phyloP scores from a whole-genome alignment of 805 yeast genomes.

The Ogataea allantospora region DNA sequence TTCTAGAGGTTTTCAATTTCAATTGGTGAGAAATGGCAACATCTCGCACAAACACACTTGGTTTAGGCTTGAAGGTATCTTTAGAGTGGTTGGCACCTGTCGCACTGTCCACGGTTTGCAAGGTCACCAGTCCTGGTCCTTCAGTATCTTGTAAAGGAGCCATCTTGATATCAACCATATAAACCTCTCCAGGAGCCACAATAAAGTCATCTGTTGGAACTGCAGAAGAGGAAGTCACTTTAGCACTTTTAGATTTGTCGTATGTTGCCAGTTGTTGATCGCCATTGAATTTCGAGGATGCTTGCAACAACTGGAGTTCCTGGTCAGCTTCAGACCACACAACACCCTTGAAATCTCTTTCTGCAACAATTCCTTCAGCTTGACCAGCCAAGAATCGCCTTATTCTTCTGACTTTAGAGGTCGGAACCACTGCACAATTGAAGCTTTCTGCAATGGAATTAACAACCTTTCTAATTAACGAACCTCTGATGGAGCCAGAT shows the following conservation, averaged over 20 bases:
- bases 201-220: constrained; percentile 74
- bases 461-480: constrained; percentile 67
- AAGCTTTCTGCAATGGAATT: constrained; percentile 84
- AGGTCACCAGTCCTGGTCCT: constrained; percentile 66
- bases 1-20: constrained; percentile 72
- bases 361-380: constrained; percentile 88
- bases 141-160: constrained; percentile 52
- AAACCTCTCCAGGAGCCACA: constrained; percentile 81
- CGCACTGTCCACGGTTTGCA: constrained; percentile 62
- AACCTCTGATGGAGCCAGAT: constrained; percentile 55
- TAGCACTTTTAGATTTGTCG: constrained; percentile 36
- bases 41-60: constrained; percentile 81
- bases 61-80: constrained; percentile 52
- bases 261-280: constrained; percentile 41
- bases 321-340: constrained; percentile 83
- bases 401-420: constrained; percentile 86
- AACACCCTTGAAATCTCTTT: constrained; percentile 89
- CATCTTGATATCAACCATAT: constrained; percentile 79
- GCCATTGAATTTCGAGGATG: constrained; percentile 33
- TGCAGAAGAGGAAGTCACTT: constrained; percentile 49
- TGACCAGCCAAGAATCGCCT: constrained; percentile 96
- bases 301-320: constrained; percentile 54
- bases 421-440: constrained; percentile 86
- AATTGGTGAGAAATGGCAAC: constrained; percentile 77
- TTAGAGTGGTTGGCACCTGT: constrained; percentile 60